Evolutionary conservation across 2,329 filamentous ascomycete species (phyloP), one percentile per base, ranked within the genome.

Genomic region (Paecilomyces fulvus): DNA sequence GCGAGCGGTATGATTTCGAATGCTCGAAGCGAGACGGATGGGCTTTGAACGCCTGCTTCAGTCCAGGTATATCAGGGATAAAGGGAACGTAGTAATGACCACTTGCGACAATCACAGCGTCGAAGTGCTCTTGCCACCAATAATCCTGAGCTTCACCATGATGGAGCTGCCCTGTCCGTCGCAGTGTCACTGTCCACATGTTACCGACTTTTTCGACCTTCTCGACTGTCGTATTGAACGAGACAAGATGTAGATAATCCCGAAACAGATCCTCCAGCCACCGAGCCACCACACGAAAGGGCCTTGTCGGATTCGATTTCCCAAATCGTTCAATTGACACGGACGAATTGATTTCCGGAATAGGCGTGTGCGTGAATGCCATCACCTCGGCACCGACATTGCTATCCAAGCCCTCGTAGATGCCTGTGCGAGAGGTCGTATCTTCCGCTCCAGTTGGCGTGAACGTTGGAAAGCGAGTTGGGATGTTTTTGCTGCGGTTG

Each of bases 1-100:
- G 58, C 0, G 59, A 60, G 1, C 70, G 64, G 55, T 69, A 75
- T 25, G 68, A 62, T 57, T 74, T 74, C 37, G 67, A 70, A 54
- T 77, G 75, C 12, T 69, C 60, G n/a, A 76, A 68, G 1, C 52
- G 59, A 1, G 64, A 65, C 0, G 74, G 73, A 50, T 66, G 67
- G 2, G 56, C 58, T 49, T 61, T 54, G 14, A 71, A 65, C 20
- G 65, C 72, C 12, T 67, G 66, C 2, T 56, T 43, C 0, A 78
- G 56, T 0, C 75, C 75, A 0, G 64, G 56, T 7, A 77, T 70
- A 0, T 66, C 58, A 0, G 75, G 75, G 3, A 77, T 63, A 50
- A 65, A 69, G 0, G 75, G 75, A 1, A 77, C 63, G 43, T 67
- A 69, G 56, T 75, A 77, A 57, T 77, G 74, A 0, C 75, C 75